Evolutionary conservation across 306 rosid genomes (phyloP).

Genomic region (Mimosa bimucronata): DNA sequence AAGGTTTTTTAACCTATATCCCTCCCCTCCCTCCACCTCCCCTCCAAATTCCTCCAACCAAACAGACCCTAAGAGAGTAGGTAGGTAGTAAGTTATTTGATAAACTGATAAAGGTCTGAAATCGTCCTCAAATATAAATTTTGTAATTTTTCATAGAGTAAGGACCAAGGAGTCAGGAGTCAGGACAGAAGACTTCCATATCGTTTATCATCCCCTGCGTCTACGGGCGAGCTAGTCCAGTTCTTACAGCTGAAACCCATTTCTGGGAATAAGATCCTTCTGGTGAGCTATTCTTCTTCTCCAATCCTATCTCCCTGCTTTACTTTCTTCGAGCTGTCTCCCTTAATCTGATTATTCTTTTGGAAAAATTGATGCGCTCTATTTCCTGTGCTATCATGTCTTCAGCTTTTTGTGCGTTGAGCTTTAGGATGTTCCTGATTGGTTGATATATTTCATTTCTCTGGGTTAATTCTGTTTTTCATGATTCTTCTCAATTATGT

Average conservation of each 20-base stretch:
- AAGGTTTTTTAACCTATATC: too few species aligned
- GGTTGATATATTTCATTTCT: background rate
- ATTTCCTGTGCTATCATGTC: background rate
- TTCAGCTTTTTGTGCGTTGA: background rate
- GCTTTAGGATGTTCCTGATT: background rate
- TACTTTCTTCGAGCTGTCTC: background rate
- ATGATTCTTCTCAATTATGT: background rate
- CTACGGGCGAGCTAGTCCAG: background rate
- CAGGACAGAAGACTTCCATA: background rate
- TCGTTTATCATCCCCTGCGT: background rate
- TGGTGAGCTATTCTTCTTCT: conserved; percentile 12
- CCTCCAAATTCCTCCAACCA: too few species aligned
- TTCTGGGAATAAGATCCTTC: conserved; percentile 17
- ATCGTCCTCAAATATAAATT: background rate
- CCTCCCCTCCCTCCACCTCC: too few species aligned
- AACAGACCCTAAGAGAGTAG: too few species aligned
- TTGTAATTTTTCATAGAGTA: background rate
- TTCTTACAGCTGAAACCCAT: background rate
- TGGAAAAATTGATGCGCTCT: background rate
- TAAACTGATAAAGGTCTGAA: too few species aligned
- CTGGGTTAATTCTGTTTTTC: background rate
- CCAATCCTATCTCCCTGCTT: background rate
- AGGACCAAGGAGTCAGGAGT: too few species aligned
- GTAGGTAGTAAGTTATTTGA: too few species aligned
- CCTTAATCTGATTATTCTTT: background rate